These are phyloP conservation scores for Hanseniaspora taiwanica DNA, from an alignment of 805 yeast species.

Conservation along the genomic window DNA sequence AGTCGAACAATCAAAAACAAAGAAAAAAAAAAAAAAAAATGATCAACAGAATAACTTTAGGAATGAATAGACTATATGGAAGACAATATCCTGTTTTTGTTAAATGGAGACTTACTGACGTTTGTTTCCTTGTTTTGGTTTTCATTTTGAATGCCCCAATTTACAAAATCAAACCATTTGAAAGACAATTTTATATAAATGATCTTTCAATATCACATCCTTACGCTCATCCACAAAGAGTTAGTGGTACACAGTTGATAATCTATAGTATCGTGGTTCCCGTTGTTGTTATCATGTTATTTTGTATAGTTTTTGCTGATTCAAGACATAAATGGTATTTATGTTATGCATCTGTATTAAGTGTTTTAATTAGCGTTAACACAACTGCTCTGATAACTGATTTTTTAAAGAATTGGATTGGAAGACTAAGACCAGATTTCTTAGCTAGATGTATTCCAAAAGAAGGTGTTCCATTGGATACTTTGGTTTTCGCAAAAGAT, in stretches of 20 bases:
- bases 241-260: slow-evolving; percentile 41
- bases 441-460: slow-evolving; percentile 71
- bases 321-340: slow-evolving; percentile 45
- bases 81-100: slow-evolving; percentile 11
- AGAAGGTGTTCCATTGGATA: slow-evolving; percentile 39
- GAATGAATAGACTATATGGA: slow-evolving; percentile 8
- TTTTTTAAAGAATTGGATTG: slow-evolving; percentile 68
- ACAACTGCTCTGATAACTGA: slow-evolving; percentile 56
- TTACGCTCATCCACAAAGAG: slow-evolving; percentile 60
- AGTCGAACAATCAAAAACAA: not conserved
- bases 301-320: slow-evolving; percentile 23
- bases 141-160: slow-evolving; percentile 23
- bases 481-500: slow-evolving; percentile 46
- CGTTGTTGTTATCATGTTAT: slow-evolving; percentile 23
- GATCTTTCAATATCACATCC: slow-evolving; percentile 78
- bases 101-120: slow-evolving; percentile 30
- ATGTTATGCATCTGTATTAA: slow-evolving; percentile 51
- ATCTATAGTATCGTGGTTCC: slow-evolving; percentile 45
- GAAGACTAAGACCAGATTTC: slow-evolving; percentile 88
- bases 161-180: slow-evolving; percentile 41
- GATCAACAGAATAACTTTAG: slow-evolving; percentile 15
- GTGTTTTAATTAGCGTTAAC: slow-evolving; percentile 46
- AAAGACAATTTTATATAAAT: slow-evolving; percentile 63
- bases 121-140: slow-evolving; percentile 20
- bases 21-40: slow-evolving; percentile 1